These are phyloP conservation scores for Talaromyces nanjingensis DNA, from an alignment of 495 filamentous ascomycete genomes.

Conservation along the genomic window DNA sequence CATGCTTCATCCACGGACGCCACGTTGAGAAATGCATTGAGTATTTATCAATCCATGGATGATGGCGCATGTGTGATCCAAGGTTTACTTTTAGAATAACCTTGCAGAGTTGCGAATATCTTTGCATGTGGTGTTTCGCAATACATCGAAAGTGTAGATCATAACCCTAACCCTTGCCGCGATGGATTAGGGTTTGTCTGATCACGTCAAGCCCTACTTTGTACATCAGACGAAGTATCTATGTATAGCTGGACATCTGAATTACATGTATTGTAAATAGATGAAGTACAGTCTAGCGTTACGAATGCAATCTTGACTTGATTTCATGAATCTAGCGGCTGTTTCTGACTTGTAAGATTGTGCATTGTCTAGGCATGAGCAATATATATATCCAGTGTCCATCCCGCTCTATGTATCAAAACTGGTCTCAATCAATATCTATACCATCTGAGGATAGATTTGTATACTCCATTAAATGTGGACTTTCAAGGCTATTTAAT, in stretches of 20 bases:
- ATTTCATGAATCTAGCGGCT: too few relatives aligned
- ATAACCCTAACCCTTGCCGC: not conserved
- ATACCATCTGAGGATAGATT: too few relatives aligned
- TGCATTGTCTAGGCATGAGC: too few relatives aligned
- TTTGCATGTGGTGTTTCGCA: not conserved
- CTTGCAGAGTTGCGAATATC: too few relatives aligned
- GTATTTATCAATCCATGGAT: not conserved
- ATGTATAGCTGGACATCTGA: not conserved
- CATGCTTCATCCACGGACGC: not conserved
- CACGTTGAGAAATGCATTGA: not conserved
- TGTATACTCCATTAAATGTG: not conserved
- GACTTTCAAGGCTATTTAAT: not conserved
- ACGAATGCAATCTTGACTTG: too few relatives aligned
- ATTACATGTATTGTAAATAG: not conserved
- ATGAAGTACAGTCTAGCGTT: too few relatives aligned
- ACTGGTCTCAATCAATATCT: too few relatives aligned
- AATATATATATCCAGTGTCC: too few relatives aligned
- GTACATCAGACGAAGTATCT: not conserved
- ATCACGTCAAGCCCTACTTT: not conserved
- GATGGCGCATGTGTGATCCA: not conserved
- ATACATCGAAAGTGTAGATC: not conserved
- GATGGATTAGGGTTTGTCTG: not conserved
- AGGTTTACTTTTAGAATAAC: too few relatives aligned
- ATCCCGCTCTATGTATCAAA: too few relatives aligned
- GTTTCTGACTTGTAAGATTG: too few relatives aligned